A percentile compares a stretch with the other conserved stretches of the same genome.
Conservation (phyloP, 1,284 basidiomycete species). For the Flammula alnicola region DNA sequence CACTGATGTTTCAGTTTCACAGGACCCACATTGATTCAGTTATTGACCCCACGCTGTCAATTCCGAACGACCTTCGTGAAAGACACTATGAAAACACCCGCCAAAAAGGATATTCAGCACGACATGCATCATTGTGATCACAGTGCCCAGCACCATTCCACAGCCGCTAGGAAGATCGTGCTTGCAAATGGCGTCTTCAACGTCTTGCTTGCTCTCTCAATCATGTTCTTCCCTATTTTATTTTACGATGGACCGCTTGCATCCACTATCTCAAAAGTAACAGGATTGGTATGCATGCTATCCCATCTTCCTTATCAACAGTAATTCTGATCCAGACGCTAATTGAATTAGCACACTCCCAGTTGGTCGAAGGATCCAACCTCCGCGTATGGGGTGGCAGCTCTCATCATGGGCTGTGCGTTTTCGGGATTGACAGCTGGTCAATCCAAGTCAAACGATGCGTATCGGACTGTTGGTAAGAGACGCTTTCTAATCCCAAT, state of each 20-base stretch:
- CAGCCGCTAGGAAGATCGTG: conserved; percentile 15
- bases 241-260: conserved; percentile 24
- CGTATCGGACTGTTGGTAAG: conserved; percentile 27
- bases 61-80: no score
- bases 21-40: no score
- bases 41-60: no score
- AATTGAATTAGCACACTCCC: conserved; percentile 12
- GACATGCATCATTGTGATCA: no score
- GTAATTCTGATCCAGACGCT: background rate
- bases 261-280: conserved; percentile 14
- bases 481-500: no score
- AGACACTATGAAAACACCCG: no score
- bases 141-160: conserved; percentile 6
- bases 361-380: conserved; percentile 15
- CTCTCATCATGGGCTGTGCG: conserved; percentile 27
- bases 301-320: background rate
- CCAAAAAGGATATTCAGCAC: no score
- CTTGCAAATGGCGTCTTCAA: conserved; percentile 26
- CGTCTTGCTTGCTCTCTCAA: conserved; percentile 21
- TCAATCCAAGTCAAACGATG: conserved; percentile 23
- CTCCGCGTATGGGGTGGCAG: conserved; percentile 18
- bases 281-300: conserved; percentile 19
- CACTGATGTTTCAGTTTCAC: no score
- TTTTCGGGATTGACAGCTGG: conserved; percentile 26
- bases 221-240: conserved; percentile 23